Base-by-base conservation (phyloP, 2,329 filamentous ascomycete genomes). In the Alternaria consortialis region DNA sequence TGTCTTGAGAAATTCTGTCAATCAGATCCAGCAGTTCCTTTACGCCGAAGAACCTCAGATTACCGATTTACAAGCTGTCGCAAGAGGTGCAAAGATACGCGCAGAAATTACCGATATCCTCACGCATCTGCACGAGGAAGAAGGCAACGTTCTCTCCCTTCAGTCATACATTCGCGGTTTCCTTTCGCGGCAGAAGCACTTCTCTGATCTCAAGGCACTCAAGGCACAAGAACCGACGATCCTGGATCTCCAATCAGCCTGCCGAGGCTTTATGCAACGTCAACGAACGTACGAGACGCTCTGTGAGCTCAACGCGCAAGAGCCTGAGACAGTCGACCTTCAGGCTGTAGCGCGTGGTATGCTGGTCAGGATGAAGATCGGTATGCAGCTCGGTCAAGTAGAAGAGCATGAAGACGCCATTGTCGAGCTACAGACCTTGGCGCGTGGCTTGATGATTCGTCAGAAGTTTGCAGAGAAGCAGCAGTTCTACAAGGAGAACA, bases 401-500 rank as follows among this genome's bases (percentile, higher is more conserved):
- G 92, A 97, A 60, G 90, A 90, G 54, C 88, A 96, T 64, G 94
- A 98, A 73, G 90, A 91, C n/a, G 83, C 84, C 0, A 85, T 97
- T 61, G 81, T 88, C 8, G 90, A 89, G 31, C 80, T 97, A 25
- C 94, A 98, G 77, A 85, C 93, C 5, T 84, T 87, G 6, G 87
- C 90, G 7, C 88, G 90, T 69, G 94, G 88, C 3, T 89, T 88
- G 70, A 78, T 96, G 3, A 87, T 98, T 32, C 87, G 94, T 34
- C 85, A 83, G 13, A 85, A 84, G 17, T 98, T 97, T 71, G 88
- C 87, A 53, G 92, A 96, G 78, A 97, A 97, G 84, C 89, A 91
- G 75, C 89, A 88, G 23, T 94, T 91, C 81, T 99, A 94, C 83
- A 90, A 91, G 69, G 90, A 97, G 80, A 99, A 99, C 74, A 99